These are phyloP conservation scores for Paracoccidioides lutzii DNA, from an alignment of 2,329 filamentous ascomycete genomes.

Conservation along the genomic window DNA sequence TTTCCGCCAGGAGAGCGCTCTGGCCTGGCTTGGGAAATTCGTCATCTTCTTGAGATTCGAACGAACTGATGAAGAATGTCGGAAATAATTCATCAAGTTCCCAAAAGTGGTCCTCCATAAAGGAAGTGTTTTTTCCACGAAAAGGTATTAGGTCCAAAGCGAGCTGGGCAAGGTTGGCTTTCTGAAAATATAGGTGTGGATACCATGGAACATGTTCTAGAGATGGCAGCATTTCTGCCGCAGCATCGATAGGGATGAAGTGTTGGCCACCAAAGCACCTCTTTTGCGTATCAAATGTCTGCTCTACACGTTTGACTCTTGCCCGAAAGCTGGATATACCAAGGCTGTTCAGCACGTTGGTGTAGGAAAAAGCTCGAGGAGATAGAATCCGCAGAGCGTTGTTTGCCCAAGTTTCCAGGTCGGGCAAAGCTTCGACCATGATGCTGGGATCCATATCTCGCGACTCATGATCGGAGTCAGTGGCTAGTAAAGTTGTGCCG, in stretches of 20 bases:
- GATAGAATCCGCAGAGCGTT: conserved; percentile 6
- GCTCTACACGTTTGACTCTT: conserved; percentile 3
- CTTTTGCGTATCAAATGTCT: conserved; percentile 7
- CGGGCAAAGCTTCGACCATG: conserved; percentile 9
- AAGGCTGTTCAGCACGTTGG: conserved; percentile 3
- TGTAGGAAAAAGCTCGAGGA: conserved; percentile 6
- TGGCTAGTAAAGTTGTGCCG: conserved; percentile 6
- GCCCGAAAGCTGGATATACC: conserved; percentile 1
- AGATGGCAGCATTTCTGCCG: conserved; percentile 4
- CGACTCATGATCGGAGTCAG: conserved; percentile 6
- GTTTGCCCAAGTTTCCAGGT: conserved; percentile 6
- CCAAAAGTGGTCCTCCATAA: not conserved
- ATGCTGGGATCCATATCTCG: conserved; percentile 5
- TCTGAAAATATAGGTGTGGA: conserved; percentile 6
- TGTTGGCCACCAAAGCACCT: conserved; percentile 6
- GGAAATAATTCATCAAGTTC: conserved; percentile 1
- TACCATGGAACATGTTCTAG: conserved; percentile 4
- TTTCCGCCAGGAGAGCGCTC: conserved; percentile 1
- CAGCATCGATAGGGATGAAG: conserved; percentile 6
- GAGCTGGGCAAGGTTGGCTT: conserved; percentile 11
- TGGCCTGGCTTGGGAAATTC: not conserved
- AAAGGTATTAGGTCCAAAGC: conserved; percentile 8
- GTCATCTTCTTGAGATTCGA: not conserved
- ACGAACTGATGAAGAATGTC: not conserved
- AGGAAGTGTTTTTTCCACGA: not conserved